phyloP scores from a whole-genome alignment of 2,329 filamentous ascomycete genomes.

The Monascus ruber region DNA sequence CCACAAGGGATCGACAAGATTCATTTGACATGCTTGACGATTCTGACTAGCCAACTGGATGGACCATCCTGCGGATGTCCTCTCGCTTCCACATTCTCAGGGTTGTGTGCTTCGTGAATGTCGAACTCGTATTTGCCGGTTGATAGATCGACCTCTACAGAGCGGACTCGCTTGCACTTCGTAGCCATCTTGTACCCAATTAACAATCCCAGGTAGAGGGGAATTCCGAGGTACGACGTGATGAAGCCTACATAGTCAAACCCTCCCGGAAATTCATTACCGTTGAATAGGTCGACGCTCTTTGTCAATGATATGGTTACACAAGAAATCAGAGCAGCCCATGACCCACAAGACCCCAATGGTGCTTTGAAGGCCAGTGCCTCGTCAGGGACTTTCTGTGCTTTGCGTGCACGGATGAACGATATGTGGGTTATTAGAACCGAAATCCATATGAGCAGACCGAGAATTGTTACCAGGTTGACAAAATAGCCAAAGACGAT shows the following conservation, averaged over 20 bases:
- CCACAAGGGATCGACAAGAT: too few relatives aligned
- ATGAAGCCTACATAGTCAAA: constrained; percentile 69
- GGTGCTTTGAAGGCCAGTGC: constrained; percentile 56
- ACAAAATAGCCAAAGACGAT: constrained; percentile 55
- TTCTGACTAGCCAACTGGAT: too few relatives aligned
- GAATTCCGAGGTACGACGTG: constrained; percentile 66
- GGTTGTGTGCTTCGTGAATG: constrained; percentile 46
- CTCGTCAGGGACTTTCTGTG: constrained; percentile 46
- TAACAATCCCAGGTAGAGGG: constrained; percentile 58
- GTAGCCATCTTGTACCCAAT: constrained; percentile 54
- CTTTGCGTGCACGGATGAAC: constrained; percentile 52
- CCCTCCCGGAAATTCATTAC: constrained; percentile 34
- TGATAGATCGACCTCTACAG: constrained; percentile 56
- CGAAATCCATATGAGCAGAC: constrained; percentile 56
- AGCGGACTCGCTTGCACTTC: constrained; percentile 43
- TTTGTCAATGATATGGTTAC: constrained; percentile 67
- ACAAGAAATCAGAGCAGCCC: constrained; percentile 57
- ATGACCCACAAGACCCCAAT: constrained; percentile 59
- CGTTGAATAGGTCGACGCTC: constrained; percentile 64
- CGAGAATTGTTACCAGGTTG: constrained; percentile 57
- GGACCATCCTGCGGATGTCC: neutral
- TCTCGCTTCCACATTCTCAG: neutral
- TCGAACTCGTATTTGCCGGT: constrained; percentile 58
- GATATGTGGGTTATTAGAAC: constrained; percentile 57
- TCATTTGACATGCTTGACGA: too few relatives aligned